Percentiles rank a stretch among this genome's conserved stretches.
Conservation (phyloP, 148 eudicot genomes). For the Arctostaphylos glauca region DNA sequence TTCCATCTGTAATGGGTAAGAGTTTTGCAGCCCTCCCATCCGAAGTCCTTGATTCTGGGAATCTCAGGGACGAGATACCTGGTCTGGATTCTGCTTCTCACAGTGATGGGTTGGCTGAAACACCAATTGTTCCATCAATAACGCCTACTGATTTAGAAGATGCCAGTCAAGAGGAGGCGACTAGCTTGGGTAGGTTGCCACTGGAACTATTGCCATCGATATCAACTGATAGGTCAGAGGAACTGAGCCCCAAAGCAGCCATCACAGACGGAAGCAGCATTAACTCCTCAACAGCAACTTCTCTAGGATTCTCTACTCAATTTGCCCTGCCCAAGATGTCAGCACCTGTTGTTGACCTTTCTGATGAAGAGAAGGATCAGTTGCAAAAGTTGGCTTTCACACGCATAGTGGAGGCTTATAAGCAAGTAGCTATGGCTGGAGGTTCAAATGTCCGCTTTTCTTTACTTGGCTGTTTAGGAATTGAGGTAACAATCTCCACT, state of each 20-base stretch:
- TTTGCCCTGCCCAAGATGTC: constrained; percentile 81
- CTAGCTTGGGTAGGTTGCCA: constrained; percentile 32
- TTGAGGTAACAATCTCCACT: constrained; percentile 54
- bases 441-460: constrained; percentile 79
- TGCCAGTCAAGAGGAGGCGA: constrained; percentile 53
- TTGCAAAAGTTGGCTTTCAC: constrained; percentile 66
- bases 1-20: constrained; percentile 28
- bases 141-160: constrained; percentile 51
- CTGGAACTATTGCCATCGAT: constrained; percentile 59
- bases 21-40: constrained; percentile 33
- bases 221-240: constrained; percentile 92
- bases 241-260: constrained; percentile 73
- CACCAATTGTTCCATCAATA: constrained; percentile 35
- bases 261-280: constrained; percentile 51
- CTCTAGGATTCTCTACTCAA: constrained; percentile 44
- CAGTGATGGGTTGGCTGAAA: constrained; percentile 41
- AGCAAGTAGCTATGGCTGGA: constrained; percentile 80
- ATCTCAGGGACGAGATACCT: constrained; percentile 62
- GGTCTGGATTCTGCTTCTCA: constrained; percentile 62
- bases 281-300: constrained; percentile 64
- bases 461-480: constrained; percentile 74
- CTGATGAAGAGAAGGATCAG: constrained; percentile 72
- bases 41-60: constrained; percentile 49
- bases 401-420: constrained; percentile 86
- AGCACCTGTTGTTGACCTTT: constrained; percentile 72